These are phyloP conservation scores for Cephalotrichum gorgonifer DNA, from an alignment of 2,329 filamentous ascomycete genomes.

Conservation along the genomic window DNA sequence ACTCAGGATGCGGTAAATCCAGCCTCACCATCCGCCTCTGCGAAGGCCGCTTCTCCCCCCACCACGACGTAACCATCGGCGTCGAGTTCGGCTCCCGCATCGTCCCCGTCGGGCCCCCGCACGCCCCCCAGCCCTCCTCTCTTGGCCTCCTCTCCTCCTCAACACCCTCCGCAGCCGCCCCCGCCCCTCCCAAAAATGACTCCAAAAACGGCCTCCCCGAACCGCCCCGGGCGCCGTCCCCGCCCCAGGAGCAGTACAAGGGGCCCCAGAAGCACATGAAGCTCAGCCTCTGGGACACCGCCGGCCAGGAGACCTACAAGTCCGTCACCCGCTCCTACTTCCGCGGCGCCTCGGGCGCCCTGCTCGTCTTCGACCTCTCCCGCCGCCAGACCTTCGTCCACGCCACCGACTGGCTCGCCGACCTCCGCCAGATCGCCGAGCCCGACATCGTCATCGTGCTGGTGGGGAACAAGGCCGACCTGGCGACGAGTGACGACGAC, in stretches of 20 bases:
- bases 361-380: conserved; percentile 93
- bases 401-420: conserved; percentile 86
- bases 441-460: conserved; percentile 90
- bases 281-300: conserved; percentile 88
- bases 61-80: conserved; percentile 95
- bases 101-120: conserved; percentile 79
- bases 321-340: conserved; percentile 92
- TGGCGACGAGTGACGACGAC: conserved; percentile 39
- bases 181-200: conserved; percentile 6
- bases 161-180: conserved; percentile 11
- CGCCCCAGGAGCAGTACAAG: conserved; percentile 11
- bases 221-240: conserved; percentile 32
- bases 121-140: conserved; percentile 34
- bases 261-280: conserved; percentile 71
- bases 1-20: conserved; percentile 93
- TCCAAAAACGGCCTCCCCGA: conserved; percentile 34
- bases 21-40: conserved; percentile 89
- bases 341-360: conserved; percentile 58
- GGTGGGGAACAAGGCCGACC: conserved; percentile 90
- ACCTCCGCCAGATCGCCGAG: conserved; percentile 89
- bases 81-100: conserved; percentile 93
- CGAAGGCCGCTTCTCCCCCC: conserved; percentile 86
- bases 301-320: conserved; percentile 95
- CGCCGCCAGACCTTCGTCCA: conserved; percentile 76
- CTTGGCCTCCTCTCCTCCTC: conserved; percentile 10